These are phyloP conservation scores for Trichoderma sp. DNA, from an alignment of 2,329 filamentous ascomycete species.

Conservation along the genomic window DNA sequence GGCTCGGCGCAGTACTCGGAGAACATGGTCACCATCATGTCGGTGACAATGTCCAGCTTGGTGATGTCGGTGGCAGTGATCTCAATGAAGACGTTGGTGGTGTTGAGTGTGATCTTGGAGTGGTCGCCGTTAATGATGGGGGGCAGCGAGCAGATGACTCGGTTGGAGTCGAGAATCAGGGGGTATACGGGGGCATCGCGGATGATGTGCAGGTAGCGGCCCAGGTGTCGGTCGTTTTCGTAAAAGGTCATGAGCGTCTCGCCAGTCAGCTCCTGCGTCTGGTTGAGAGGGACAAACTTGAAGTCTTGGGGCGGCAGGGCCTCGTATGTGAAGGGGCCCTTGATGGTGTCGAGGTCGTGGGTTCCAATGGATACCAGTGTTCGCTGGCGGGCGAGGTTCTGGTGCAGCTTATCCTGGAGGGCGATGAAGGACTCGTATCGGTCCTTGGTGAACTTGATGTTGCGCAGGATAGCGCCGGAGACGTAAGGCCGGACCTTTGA, in stretches of 20 bases:
- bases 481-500: constrained; percentile 80
- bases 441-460: constrained; percentile 86
- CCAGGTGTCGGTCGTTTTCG: constrained; percentile 88
- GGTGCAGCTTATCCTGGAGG: constrained; percentile 96
- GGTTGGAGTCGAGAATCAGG: constrained; percentile 88
- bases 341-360: constrained; percentile 88
- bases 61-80: constrained; percentile 94
- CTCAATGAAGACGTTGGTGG: constrained; percentile 93
- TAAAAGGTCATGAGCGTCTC: constrained; percentile 93
- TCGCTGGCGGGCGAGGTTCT: constrained; percentile 88
- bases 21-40: constrained; percentile 98
- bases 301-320: constrained; percentile 89
- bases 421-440: constrained; percentile 97
- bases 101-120: constrained; percentile 91
- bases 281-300: constrained; percentile 86
- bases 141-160: constrained; percentile 84
- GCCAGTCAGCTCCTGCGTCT: constrained; percentile 81
- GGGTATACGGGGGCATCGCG: constrained; percentile 91
- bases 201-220: constrained; percentile 90
- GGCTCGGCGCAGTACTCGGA: constrained; percentile 82
- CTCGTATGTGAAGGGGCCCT: constrained; percentile 96
- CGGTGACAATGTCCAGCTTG: constrained; percentile 92
- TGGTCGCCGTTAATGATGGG: constrained; percentile 98
- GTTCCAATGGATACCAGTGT: constrained; percentile 97
- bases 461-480: constrained; percentile 82